A percentile compares a stretch with the other conserved stretches of the same genome.
Evolutionary conservation across 164 flowering plant genomes (phyloP).

Genomic region (Brasenia schreberi): DNA sequence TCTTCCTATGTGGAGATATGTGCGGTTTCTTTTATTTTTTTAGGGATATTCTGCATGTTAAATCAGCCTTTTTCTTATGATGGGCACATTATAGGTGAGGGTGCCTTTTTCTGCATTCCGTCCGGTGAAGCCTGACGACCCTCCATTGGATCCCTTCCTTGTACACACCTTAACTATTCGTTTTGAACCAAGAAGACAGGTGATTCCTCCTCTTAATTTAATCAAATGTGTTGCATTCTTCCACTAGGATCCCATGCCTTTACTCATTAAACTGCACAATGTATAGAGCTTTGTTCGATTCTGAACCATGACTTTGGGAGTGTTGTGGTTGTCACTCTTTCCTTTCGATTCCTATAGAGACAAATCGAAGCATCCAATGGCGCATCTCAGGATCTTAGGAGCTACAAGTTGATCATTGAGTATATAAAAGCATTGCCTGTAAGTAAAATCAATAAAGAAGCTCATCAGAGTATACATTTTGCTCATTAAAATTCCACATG

Average conservation of each 20-base stretch:
- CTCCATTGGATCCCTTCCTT: constrained; percentile 92
- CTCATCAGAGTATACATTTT: no score
- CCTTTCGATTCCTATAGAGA: constrained; percentile 30
- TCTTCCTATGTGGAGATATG: not conserved
- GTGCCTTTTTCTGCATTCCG: constrained; percentile 86
- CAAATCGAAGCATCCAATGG: constrained; percentile 46
- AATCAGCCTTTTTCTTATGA: not conserved
- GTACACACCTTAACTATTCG: constrained; percentile 90
- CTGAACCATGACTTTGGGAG: not conserved
- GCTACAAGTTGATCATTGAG: constrained; percentile 73
- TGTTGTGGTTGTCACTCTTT: not conserved
- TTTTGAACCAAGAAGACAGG: constrained; percentile 97
- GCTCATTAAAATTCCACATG: no score
- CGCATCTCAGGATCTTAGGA: constrained; percentile 61
- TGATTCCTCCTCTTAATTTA: constrained; percentile 12
- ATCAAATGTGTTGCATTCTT: not conserved
- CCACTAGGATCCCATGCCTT: not conserved
- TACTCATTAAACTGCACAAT: no score
- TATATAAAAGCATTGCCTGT: constrained; percentile 97
- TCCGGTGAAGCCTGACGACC: constrained; percentile 89
- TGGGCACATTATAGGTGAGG: constrained; percentile 42
- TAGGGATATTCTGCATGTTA: not conserved
- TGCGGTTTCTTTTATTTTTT: not conserved
- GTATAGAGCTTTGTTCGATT: no score
- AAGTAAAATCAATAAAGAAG: constrained; percentile 13